A percentile compares a stretch with the other conserved stretches of the same genome.
These are phyloP conservation scores for Pyricularia grisea DNA, from an alignment of 2,329 filamentous ascomycete genomes.

Conservation along the genomic window DNA sequence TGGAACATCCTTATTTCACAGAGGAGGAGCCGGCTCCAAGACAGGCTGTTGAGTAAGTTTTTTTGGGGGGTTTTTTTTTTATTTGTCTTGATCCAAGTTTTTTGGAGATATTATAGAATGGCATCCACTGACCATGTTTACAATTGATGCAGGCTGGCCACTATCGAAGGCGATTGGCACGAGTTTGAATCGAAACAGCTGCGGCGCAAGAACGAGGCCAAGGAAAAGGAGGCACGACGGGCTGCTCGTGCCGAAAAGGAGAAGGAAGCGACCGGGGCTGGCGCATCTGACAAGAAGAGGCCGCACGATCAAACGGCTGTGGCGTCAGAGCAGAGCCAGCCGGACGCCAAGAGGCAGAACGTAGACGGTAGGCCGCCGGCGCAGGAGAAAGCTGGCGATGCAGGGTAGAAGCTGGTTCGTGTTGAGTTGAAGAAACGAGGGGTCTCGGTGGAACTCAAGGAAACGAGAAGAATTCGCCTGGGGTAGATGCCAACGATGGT, in stretches of 20 bases:
- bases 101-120: neutral
- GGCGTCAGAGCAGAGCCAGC: constrained; percentile 7
- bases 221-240: constrained; percentile 42
- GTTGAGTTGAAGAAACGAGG: neutral
- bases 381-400: neutral
- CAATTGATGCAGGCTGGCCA: constrained; percentile 49
- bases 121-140: neutral
- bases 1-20: constrained; percentile 83
- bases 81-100: constrained; percentile 1
- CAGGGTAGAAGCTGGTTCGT: neutral
- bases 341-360: constrained; percentile 16
- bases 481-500: neutral
- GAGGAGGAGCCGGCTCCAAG: constrained; percentile 67
- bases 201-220: constrained; percentile 76
- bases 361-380: constrained; percentile 9
- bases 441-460: no score
- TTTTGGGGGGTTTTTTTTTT: neutral
- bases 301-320: constrained; percentile 12
- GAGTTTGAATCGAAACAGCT: constrained; percentile 96
- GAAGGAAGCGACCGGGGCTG: constrained; percentile 13
- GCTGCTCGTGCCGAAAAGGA: constrained; percentile 29
- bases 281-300: constrained; percentile 27
- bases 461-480: no score
- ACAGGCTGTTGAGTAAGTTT: constrained; percentile 71
- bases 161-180: constrained; percentile 91